Base-by-base conservation (phyloP, 768 basidiomycete genomes). In the Pseudohyphozyma bogoriensis region DNA sequence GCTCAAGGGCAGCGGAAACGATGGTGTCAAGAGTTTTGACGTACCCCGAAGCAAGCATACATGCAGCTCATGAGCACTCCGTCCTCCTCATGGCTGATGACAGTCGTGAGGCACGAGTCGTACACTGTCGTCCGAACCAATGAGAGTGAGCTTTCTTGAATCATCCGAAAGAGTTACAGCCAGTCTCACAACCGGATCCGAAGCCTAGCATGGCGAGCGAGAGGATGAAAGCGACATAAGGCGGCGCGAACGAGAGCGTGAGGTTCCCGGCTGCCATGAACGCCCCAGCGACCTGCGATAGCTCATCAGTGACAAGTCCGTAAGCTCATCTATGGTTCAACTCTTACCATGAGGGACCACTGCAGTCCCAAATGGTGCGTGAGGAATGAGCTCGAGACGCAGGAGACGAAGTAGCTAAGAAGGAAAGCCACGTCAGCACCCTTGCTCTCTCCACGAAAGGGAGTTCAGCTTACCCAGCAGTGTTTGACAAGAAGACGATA, bases 291-390 rank as follows among this genome's bases (percentile, higher is more conserved):
- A 62, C 24, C n/a, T 36, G 33, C 16, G 28, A 16, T 32, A 29
- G 8, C 29, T 8, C 15, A 5, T 2, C 16, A 31, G 16, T 29
- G 3, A 7, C 28, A 13, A 11, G 28, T 15, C 16, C n/a, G 7
- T 36, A 28, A 53, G 4, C 28, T n/a, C 16, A 49, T n/a, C n/a
- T n/a, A n/a, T n/a, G n/a, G n/a, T n/a, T n/a, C n/a, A n/a, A 15
- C 15, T 26, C 52, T 37, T 10, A 55, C 60, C 24, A 55, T 39
- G 16, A 69, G 60, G 0, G 63, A 40, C 24, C 50, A 45, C 31
- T 57, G 59, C 16, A 69, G 35, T 2, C 68, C 68, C n/a, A 56
- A 58, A 54, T 66, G 68, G 52, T 69, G 68, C 9, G 62, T 51
- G 29, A 69, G n/a, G 58, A 65, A 65, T 0, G 58, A 50, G 22